Evolutionary conservation across 768 basidiomycete species (phyloP).

Genomic region (Termitomyces sp.): DNA sequence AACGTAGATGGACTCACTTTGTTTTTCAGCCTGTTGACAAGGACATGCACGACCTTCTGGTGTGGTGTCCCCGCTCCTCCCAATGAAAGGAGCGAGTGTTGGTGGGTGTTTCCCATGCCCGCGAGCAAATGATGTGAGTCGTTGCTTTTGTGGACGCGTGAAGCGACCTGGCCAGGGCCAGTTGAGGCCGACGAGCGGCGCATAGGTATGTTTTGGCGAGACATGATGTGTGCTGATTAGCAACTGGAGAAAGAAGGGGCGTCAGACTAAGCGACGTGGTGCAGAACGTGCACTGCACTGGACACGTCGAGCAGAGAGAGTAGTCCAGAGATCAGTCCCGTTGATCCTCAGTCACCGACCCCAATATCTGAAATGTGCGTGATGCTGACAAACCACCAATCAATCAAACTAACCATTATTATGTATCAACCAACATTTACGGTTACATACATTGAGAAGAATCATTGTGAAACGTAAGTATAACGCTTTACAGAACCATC

Average conservation of each 20-base stretch:
- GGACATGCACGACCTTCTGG: conserved; percentile 74
- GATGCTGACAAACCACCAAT: conserved; percentile 21
- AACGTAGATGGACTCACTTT: conserved; percentile 46
- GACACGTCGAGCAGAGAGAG: conserved; percentile 13
- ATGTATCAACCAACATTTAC: not conserved
- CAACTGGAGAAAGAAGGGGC: not conserved
- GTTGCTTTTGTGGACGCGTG: conserved; percentile 40
- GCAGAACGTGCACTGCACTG: conserved; percentile 6
- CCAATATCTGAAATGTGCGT: conserved; percentile 16
- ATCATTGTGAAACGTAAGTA: not conserved
- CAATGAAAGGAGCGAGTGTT: conserved; percentile 29
- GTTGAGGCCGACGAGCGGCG: conserved; percentile 61
- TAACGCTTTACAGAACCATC: not conserved
- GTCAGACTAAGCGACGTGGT: conserved; percentile 1
- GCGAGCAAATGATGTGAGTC: conserved; percentile 49
- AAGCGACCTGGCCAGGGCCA: conserved; percentile 26
- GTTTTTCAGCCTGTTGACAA: conserved; percentile 76
- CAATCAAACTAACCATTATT: conserved; percentile 5
- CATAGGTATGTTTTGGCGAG: conserved; percentile 33
- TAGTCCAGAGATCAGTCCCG: conserved; percentile 20
- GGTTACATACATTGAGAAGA: not conserved
- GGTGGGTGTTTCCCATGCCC: conserved; percentile 17
- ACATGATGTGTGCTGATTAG: conserved; percentile 8
- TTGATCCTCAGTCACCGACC: conserved; percentile 14
- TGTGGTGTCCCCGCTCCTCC: conserved; percentile 53